Base-by-base conservation (phyloP, 768 basidiomycete species). In the Termitomyces sp. region DNA sequence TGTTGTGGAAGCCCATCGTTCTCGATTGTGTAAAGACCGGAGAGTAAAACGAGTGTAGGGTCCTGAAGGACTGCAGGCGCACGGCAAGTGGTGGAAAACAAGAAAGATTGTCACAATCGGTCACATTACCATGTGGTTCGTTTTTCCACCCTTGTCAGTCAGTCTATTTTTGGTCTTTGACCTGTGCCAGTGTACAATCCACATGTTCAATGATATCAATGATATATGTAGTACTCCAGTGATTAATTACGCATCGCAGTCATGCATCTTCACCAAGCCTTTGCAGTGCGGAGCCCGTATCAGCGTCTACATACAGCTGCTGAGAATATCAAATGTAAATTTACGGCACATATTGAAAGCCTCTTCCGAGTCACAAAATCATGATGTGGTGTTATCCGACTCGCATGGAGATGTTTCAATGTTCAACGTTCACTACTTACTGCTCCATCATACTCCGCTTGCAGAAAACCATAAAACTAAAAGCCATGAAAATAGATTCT, bases 11-110 rank as follows among this genome's bases (percentile, higher is more conserved):
- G 13, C 61, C 61, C 63, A 63, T 63, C 20, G 50, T 49, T 49
- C 52, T 58, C 46, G 4, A 16, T 6, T 20, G 46, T 37, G 55
- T 55, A 66, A 64, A 16, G 65, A 66, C 46, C 48, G 65, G 39
- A 27, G 3, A 51, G 27, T 64, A 66, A 66, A n/a, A 58, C 51
- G 65, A 66, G 46, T 58, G 65, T 66, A 57, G n/a, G 47, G 63
- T 61, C 63, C 65, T 61, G 24, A 22, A 59, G 57, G 61, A 58
- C 31, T 32, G 20, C 36, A 26, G 37, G 18, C 32, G 29, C 37
- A 48, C 53, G 24, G 46, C 31, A 48, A 32, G 13, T 31, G 47
- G 47, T 32, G 34, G 34, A 27, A 46, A 37, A 47, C 48, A 59
- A 59, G 50, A 54, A 57, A 55, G 52, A 48, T 57, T 57, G 61